Evolutionary conservation across 495 filamentous ascomycete genomes (phyloP), one percentile per base, ranked within the genome.

Genomic region (Daldinia grandis): DNA sequence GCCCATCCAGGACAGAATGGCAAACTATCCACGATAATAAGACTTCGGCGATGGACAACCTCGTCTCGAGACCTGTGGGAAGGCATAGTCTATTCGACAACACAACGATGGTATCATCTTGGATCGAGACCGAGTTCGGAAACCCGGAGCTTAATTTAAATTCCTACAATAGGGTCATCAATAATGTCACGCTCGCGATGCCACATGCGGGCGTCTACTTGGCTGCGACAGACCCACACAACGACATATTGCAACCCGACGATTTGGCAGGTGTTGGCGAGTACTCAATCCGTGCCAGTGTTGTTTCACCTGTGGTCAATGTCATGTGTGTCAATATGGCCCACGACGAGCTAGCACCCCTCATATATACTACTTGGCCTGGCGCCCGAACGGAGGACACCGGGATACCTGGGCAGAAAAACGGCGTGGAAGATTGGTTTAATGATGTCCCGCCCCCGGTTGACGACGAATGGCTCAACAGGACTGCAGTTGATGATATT

Each of bases 131-230:
- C 10, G 79, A 86, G 12, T 69, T 76, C 7, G 74, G 76, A 25
- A 76, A 90, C 61, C 81, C 87, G 31, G 80, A 78, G 0, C 74
- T 76, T 4, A 75, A 78, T 2, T 91, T 86, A 12, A 57, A 76
- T 2, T 64, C 77, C 30, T 75, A 85, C 67, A 61, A 69, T 0
- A 81, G 90, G 37, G 78, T 90, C 47, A 75, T 93, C 64, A 89
- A 91, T 76, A 93, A 93, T 71, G 85, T 93, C 42, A 92, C 89
- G 0, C 84, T 93, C 68, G 88, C 90, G 2, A 88, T 93, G 82
- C 91, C 91, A 0, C 91, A 93, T 62, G 82, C 87, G 2, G 89
- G 89, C 1, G 79, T 94, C 4, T 85, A 89, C 27, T 76, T 76
- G 21, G 91, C 91, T 2, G 87, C 88, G 0, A 81, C 80, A 25